phyloP scores from a whole-genome alignment of 495 filamentous ascomycete genomes.

The Xylaria flabelliformis region DNA sequence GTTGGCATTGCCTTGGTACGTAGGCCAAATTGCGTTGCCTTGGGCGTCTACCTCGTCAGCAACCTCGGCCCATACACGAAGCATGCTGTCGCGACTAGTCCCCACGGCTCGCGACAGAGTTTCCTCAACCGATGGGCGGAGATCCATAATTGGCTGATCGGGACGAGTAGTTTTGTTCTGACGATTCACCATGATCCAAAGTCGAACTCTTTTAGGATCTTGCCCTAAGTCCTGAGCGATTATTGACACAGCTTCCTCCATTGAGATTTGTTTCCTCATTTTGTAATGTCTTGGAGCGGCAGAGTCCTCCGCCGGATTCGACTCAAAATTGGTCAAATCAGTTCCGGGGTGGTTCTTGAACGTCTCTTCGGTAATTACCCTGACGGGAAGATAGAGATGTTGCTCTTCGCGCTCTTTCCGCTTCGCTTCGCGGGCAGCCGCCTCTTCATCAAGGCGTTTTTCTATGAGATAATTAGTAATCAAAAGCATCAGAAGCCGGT shows the following conservation, averaged over 20 bases:
- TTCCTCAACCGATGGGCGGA: constrained; percentile 82
- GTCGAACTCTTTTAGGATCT: constrained; percentile 69
- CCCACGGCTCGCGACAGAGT: constrained; percentile 64
- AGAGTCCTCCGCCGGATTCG: constrained; percentile 57
- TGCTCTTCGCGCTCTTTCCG: constrained; percentile 91
- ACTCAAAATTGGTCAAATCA: constrained; percentile 78
- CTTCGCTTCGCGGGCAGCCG: constrained; percentile 70
- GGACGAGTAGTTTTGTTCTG: constrained; percentile 96
- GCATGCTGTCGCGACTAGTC: constrained; percentile 69
- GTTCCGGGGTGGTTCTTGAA: constrained; percentile 84
- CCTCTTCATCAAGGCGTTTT: constrained; percentile 77
- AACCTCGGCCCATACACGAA: constrained; percentile 86
- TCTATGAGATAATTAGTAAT: constrained; percentile 56
- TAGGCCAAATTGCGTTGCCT: constrained; percentile 72
- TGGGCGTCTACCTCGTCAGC: constrained; percentile 66
- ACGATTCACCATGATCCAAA: constrained; percentile 98
- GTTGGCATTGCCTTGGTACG: constrained; percentile 54
- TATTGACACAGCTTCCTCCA: constrained; percentile 71
- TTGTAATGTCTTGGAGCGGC: constrained; percentile 70
- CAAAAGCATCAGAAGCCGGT: neutral
- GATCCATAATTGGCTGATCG: constrained; percentile 80
- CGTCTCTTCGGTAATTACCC: constrained; percentile 76
- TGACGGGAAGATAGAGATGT: constrained; percentile 85
- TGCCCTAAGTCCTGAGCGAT: constrained; percentile 72
- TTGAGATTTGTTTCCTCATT: constrained; percentile 71